Evolutionary conservation across 768 basidiomycete species (phyloP).

Genomic region (Suillus sp.): DNA sequence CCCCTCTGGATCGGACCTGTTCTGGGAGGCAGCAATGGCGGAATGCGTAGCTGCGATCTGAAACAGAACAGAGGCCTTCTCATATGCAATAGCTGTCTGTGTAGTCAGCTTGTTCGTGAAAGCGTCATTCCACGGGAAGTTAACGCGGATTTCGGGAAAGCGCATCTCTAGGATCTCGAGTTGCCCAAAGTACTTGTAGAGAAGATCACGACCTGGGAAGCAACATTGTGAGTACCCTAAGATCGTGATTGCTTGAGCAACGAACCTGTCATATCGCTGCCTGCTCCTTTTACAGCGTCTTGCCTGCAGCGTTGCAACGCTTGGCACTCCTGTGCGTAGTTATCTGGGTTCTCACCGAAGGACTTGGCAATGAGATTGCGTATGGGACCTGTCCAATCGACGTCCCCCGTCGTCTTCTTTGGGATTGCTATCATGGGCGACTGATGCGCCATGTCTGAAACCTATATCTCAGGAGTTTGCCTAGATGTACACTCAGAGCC

Average conservation of each 20-base stretch:
- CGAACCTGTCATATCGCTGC: conserved; percentile 92
- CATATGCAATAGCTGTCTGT: conserved; percentile 95
- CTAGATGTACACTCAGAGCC: neutral
- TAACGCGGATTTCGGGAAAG: conserved; percentile 94
- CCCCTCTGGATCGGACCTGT: conserved; percentile 86
- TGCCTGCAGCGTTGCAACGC: conserved; percentile 89
- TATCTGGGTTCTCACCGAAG: conserved; percentile 91
- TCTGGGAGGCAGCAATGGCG: conserved; percentile 83
- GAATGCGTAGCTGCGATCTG: conserved; percentile 95
- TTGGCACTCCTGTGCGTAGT: conserved; percentile 82
- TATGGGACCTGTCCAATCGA: conserved; percentile 93
- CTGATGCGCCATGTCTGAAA: conserved; percentile 63
- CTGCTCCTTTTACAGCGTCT: conserved; percentile 95
- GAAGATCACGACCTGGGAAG: conserved; percentile 75
- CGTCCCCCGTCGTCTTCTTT: conserved; percentile 92
- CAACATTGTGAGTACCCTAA: conserved; percentile 9
- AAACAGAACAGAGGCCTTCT: conserved; percentile 97
- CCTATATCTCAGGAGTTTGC: neutral
- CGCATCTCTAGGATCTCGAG: conserved; percentile 95
- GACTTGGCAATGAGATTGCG: conserved; percentile 84
- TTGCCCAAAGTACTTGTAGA: conserved; percentile 99
- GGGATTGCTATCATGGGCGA: conserved; percentile 92
- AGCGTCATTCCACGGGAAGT: conserved; percentile 96
- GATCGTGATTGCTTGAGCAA: conserved; percentile 10
- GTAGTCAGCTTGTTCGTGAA: conserved; percentile 93